These are phyloP conservation scores for Daedaleopsis sinensis DNA, from an alignment of 768 basidiomycete genomes.

Conservation along the genomic window DNA sequence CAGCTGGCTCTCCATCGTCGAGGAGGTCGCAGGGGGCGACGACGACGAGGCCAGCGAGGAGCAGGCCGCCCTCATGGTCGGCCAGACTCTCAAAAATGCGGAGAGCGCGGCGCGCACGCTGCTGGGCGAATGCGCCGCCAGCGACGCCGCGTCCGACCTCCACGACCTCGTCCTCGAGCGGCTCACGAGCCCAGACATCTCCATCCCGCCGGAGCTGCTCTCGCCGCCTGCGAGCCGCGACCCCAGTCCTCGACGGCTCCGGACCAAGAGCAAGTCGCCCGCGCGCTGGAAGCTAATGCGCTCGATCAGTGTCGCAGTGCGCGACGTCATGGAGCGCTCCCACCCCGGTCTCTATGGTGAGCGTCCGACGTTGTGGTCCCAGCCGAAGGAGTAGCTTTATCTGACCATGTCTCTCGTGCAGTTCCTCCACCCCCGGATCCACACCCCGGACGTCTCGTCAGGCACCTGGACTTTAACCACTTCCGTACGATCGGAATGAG, in stretches of 20 bases:
- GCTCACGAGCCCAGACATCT: conserved; percentile 62
- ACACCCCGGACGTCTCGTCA: conserved; percentile 78
- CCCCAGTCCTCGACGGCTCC: conserved; percentile 75
- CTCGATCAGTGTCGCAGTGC: conserved; percentile 78
- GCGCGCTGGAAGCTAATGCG: conserved; percentile 83
- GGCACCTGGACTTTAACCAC: conserved; percentile 91
- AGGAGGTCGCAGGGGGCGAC: conserved; percentile 76
- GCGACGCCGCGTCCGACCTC: conserved; percentile 50
- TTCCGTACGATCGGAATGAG: conserved; percentile 98
- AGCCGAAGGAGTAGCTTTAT: conserved; percentile 10
- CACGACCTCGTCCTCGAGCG: conserved; percentile 64
- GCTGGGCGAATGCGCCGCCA: conserved; percentile 35
- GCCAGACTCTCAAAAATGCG: conserved; percentile 66
- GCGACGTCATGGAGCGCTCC: conserved; percentile 63
- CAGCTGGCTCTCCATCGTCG: conserved; percentile 82
- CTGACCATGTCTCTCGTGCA: conserved; percentile 28
- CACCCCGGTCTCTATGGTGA: conserved; percentile 75
- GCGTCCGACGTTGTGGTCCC: conserved; percentile 21
- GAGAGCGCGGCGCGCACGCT: conserved; percentile 51
- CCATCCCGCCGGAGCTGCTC: conserved; percentile 74
- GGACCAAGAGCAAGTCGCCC: conserved; percentile 79
- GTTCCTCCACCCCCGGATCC: conserved; percentile 74
- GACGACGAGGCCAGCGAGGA: conserved; percentile 49
- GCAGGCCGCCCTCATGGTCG: conserved; percentile 65
- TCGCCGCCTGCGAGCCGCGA: conserved; percentile 83